Base-by-base conservation (phyloP, 1,284 basidiomycete species). In the Paramarasmius palmivorus region DNA sequence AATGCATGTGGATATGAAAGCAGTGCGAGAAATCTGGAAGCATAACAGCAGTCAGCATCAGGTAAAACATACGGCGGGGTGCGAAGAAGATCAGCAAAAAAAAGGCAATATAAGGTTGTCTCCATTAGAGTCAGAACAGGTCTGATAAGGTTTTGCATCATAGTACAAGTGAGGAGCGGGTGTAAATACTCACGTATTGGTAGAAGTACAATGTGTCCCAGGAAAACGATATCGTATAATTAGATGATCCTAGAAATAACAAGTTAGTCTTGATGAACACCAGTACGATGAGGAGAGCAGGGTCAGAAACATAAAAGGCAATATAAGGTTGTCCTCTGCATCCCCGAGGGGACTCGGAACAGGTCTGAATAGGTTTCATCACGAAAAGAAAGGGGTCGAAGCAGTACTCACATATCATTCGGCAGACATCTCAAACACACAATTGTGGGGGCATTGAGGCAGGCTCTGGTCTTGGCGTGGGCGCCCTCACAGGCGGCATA, bases 311-410 rank as follows among this genome's bases (percentile, higher is more conserved):
- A 54, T 35, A 61, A 59, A 60, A 62, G 61, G 64, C 64, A 67
- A 67, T 66, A 62, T 62, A 44, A 45, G 47, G 49, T 52, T 75
- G 65, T 76, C 76, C 73, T 69, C 76, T 70, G 60, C 61, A 63
- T 61, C 60, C 51, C 19, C 56, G 41, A 53, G 40, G 62, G 64
- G 60, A 64, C 59, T 78, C 74, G 65, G 78, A 75, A 80, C 78
- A 79, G 78, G 78, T 80, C 77, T 79, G 78, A 78, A 69, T 67
- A 59, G 60, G 67, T 75, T 67, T 79, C 76, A 77, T 77, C 76
- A 66, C 56, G 51, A 57, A 59, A 23, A 52, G 5, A 51, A 25
- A 47, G 41, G 0, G 40, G 53, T 23, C 17, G n/a, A 50, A 47
- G 22, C 17, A 22, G 26, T 22, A 66, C 67, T 67, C 61, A 72